Evolutionary conservation across 306 rosid genomes (phyloP), one percentile per base, ranked within the genome.

Genomic region (Boehmeria nivea): DNA sequence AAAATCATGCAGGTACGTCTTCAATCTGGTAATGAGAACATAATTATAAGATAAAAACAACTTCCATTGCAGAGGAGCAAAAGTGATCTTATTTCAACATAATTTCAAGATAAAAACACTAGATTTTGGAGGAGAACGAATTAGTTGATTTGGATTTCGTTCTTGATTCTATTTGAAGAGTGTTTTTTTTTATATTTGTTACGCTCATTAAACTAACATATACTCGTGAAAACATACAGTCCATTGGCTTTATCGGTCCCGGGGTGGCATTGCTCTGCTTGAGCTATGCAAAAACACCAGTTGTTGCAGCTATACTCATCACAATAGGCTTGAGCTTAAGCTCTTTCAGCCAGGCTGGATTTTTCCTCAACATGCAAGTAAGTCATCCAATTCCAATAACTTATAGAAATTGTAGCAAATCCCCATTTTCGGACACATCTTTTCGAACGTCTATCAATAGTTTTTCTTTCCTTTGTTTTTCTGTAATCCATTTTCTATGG

Each of bases 321-420:
- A 87, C 94, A 36, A 74, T 51, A 61, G 95, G 87, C 69, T 80
- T 87, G 74, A 84, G 98, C 69, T 73, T 90, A 45, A 90, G 95
- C 59, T 90, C 98, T 63, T 90, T 90, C 77, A 87, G 94, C 75
- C 95, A 87, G 62, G 98, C 98, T 20, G 94, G 95, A n/a, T 90
- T 72, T 69, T 78, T 84, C 74, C 95, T 90, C 34, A 90, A 90
- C 66, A 82, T 87, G 34, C 98, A 90, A 62, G 98, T 90, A 78
- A 69, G 91, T 67, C 61, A 36, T 57, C 57, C 46, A 56, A 40
- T 36, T 63, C 31, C 10, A 12, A 22, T n/a, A n/a, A n/a, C n/a
- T n/a, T n/a, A n/a, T n/a, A n/a, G n/a, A n/a, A n/a, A n/a, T n/a
- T n/a, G n/a, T n/a, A n/a, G n/a, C n/a, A 21, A 45, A 45, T 31